A percentile compares a stretch with the other conserved stretches of the same genome.
These are phyloP conservation scores for California macrophylla DNA, from an alignment of 441 rosid species.

Conservation along the genomic window DNA sequence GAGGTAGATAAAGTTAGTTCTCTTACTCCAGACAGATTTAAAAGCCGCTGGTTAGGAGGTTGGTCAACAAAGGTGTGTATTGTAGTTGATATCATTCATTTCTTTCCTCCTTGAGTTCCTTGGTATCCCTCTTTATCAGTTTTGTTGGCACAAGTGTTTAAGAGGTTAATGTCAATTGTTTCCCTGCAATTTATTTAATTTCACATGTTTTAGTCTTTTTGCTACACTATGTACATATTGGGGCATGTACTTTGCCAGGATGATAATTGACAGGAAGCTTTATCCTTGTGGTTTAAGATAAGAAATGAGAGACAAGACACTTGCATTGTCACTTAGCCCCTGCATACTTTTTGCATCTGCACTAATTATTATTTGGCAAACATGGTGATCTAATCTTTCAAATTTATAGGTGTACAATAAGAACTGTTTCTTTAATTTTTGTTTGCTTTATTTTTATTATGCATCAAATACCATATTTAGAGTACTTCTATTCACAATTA, in stretches of 20 bases:
- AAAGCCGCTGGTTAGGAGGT: slow-evolving; percentile 41
- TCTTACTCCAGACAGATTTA: slow-evolving; percentile 22
- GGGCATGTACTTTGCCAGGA: background rate
- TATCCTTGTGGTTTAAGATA: background rate
- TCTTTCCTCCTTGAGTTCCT: background rate
- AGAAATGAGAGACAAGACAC: background rate
- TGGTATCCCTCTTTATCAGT: background rate
- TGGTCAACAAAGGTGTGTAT: slow-evolving; percentile 32
- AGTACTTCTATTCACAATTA: background rate
- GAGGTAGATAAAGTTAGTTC: slow-evolving; percentile 15
- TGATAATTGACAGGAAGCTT: background rate
- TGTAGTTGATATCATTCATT: slow-evolving; percentile 11
- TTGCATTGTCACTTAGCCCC: background rate
- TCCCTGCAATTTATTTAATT: background rate
- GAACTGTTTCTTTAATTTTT: background rate
- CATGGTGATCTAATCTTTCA: background rate
- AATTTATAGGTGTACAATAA: background rate
- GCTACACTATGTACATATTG: background rate
- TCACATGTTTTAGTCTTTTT: background rate
- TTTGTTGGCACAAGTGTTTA: background rate
- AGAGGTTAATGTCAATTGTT: background rate
- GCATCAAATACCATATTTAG: background rate
- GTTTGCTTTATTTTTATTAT: background rate
- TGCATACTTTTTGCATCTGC: background rate
- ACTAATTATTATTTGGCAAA: background rate